These are phyloP conservation scores for Decorospora gaudefroyi DNA, from an alignment of 2,329 filamentous ascomycete species.

Conservation along the genomic window DNA sequence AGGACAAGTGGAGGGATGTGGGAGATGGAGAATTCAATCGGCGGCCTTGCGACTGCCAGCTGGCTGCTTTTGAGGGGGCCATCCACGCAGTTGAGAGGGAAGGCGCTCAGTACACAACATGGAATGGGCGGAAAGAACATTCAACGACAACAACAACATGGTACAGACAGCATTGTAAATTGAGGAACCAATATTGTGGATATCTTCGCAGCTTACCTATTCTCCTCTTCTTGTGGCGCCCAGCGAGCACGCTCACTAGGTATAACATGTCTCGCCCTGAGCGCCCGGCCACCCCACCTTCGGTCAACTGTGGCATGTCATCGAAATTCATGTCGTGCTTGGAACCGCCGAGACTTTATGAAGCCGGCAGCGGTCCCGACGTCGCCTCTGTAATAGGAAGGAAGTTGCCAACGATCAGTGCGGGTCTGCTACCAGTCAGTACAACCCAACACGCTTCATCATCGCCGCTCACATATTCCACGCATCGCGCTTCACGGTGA, in stretches of 20 bases:
- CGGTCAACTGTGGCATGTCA: no score
- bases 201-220: constrained; percentile 2
- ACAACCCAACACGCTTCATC: not conserved
- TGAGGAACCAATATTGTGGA: constrained; percentile 1
- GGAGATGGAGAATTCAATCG: not conserved
- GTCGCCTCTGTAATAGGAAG: constrained; percentile 72
- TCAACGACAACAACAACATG: not conserved
- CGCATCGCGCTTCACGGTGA: constrained; percentile 91
- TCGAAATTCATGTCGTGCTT: no score
- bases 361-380: constrained; percentile 26
- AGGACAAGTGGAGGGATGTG: no score
- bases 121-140: not conserved
- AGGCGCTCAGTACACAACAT: not conserved
- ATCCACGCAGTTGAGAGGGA: no score
- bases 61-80: not conserved
- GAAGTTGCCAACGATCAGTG: constrained; percentile 95
- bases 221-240: no score
- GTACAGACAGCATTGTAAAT: no score
- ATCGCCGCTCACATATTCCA: constrained; percentile 82
- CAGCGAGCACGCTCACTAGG: no score
- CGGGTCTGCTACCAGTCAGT: constrained; percentile 63
- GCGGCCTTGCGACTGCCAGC: constrained; percentile 1
- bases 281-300: no score
- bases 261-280: no score
- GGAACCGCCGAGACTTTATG: not conserved